Evolutionary conservation across 306 rosid species (phyloP).

Genomic region (Pyrus pyrifolia): DNA sequence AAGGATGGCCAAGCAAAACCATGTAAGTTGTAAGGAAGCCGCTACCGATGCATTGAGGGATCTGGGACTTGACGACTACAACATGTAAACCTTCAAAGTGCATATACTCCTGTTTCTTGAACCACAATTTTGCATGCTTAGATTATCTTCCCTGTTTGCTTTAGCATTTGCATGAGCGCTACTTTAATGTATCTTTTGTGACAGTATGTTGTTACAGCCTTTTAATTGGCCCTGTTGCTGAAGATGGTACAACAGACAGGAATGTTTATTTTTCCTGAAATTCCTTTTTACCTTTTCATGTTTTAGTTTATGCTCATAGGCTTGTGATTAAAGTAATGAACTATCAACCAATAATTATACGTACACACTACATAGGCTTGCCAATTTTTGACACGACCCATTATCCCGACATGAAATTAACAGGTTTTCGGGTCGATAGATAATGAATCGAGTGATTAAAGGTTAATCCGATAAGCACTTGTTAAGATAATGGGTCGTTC

Average conservation of each 20-base stretch:
- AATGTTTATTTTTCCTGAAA: background rate
- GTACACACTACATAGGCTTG: too few species aligned
- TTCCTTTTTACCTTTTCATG: background rate
- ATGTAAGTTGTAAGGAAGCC: conserved; percentile 68
- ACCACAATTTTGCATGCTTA: background rate
- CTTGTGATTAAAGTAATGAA: too few species aligned
- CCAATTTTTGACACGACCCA: too few species aligned
- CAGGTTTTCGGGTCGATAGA: too few species aligned
- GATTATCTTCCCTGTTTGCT: background rate
- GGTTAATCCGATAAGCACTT: too few species aligned
- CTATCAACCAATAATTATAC: too few species aligned
- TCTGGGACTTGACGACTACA: conserved; percentile 75
- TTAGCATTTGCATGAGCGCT: background rate
- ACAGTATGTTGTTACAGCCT: background rate
- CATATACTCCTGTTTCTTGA: background rate
- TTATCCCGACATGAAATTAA: too few species aligned
- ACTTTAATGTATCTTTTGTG: background rate
- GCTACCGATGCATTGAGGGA: conserved; percentile 90
- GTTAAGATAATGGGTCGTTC: too few species aligned
- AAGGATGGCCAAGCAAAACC: conserved; percentile 75
- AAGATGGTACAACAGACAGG: background rate
- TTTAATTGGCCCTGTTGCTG: background rate
- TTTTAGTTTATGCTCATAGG: background rate
- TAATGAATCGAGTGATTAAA: too few species aligned
- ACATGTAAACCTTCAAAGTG: conserved; percentile 13